A percentile compares a stretch with the other conserved stretches of the same genome.
These are phyloP conservation scores for Tetracladium setigerum DNA, from an alignment of 495 filamentous ascomycete genomes.

Conservation along the genomic window DNA sequence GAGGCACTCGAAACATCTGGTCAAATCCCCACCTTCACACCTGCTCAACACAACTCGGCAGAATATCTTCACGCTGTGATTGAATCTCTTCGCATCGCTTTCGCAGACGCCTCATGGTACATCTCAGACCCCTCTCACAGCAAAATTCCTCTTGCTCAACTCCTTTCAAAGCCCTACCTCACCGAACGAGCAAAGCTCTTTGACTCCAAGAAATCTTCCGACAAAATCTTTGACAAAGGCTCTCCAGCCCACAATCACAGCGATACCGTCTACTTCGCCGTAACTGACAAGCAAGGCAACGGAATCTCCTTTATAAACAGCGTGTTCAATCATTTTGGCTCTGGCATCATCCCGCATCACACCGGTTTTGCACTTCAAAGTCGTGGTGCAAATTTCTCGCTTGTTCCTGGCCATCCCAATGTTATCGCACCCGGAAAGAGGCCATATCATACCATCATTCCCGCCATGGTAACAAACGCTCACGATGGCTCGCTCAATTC, in stretches of 20 bases:
- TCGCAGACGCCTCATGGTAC: slow-evolving; percentile 86
- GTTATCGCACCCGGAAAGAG: slow-evolving; percentile 72
- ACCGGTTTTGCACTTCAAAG: slow-evolving; percentile 94
- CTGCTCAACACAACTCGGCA: slow-evolving; percentile 67
- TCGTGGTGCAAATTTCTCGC: slow-evolving; percentile 77
- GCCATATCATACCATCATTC: slow-evolving; percentile 97
- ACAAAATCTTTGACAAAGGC: slow-evolving; percentile 52
- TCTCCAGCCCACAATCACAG: slow-evolving; percentile 57
- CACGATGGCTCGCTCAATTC: slow-evolving; percentile 65
- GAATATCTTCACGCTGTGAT: slow-evolving; percentile 83
- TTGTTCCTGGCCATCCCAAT: slow-evolving; percentile 66
- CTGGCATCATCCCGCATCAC: slow-evolving; percentile 68
- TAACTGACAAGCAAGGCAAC: slow-evolving; percentile 74
- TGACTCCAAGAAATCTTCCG: slow-evolving; percentile 42
- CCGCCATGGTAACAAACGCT: slow-evolving; percentile 75
- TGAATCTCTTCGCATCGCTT: slow-evolving; percentile 84
- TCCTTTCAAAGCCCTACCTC: slow-evolving; percentile 58
- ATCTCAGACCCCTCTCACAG: slow-evolving; percentile 71
- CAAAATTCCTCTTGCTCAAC: slow-evolving; percentile 53
- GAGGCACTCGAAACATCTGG: slow-evolving; percentile 69
- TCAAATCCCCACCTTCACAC: slow-evolving; percentile 59
- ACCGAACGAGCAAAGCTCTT: slow-evolving; percentile 65
- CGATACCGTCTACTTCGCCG: slow-evolving; percentile 93
- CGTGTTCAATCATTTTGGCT: slow-evolving; percentile 88
- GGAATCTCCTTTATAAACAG: slow-evolving; percentile 95